A percentile compares a stretch with the other conserved stretches of the same genome.
Conservation (phyloP, 1,284 basidiomycete genomes). For the Sanghuangporus sanghuang region DNA sequence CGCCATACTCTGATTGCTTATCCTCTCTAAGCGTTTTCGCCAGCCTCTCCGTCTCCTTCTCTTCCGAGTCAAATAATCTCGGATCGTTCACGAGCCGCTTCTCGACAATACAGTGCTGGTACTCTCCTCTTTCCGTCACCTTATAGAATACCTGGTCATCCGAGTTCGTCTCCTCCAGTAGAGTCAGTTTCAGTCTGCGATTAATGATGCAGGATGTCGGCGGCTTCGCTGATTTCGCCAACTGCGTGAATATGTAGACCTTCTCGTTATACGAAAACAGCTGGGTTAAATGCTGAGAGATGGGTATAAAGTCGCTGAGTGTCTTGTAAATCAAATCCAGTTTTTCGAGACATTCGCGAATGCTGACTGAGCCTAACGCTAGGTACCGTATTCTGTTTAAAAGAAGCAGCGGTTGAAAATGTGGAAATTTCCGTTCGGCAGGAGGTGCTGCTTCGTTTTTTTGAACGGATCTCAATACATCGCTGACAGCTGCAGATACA, state of each 20-base stretch:
- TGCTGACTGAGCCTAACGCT: not conserved
- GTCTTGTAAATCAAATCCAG: not conserved
- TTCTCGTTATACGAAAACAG: not conserved
- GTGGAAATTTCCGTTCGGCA: too few species aligned
- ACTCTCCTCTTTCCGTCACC: constrained; percentile 6
- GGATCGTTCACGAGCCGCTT: not conserved
- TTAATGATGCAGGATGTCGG: not conserved
- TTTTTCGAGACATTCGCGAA: not conserved
- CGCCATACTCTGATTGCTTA: not conserved
- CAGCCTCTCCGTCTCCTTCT: not conserved
- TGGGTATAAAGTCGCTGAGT: not conserved
- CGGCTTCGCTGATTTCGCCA: not conserved
- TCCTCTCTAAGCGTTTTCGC: not conserved
- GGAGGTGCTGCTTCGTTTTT: too few species aligned
- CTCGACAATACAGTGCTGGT: constrained; percentile 3
- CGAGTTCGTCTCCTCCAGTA: not conserved
- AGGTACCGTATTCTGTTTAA: too few species aligned
- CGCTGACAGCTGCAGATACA: not conserved
- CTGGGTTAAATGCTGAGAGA: not conserved
- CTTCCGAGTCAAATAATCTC: not conserved
- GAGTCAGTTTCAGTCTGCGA: not conserved
- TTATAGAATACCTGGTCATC: not conserved
- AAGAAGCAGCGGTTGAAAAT: too few species aligned
- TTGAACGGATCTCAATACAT: too few species aligned
- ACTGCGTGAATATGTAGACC: not conserved